These are phyloP conservation scores for Cryphonectria nitschkei DNA, from an alignment of 2,329 filamentous ascomycete species.

Conservation along the genomic window DNA sequence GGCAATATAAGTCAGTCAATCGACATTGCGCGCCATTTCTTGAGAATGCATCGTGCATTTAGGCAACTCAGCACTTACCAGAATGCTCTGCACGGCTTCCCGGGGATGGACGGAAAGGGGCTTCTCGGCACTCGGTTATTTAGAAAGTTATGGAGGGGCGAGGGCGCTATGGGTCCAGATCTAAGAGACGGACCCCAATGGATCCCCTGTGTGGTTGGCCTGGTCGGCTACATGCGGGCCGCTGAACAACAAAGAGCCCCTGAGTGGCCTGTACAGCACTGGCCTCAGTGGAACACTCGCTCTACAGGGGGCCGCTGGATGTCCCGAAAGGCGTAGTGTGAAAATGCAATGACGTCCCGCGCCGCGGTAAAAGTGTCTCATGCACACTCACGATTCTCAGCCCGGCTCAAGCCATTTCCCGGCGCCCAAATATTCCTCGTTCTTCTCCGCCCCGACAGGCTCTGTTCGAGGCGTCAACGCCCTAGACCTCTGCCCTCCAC, in stretches of 20 bases:
- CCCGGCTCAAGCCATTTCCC: constrained; percentile 13
- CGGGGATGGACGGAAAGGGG: constrained; percentile 6
- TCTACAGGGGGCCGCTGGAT: background rate
- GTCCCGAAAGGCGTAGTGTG: background rate
- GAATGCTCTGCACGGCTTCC: background rate
- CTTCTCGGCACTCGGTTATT: constrained; percentile 21
- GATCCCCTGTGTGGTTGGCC: constrained; percentile 9
- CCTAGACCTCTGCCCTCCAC: background rate
- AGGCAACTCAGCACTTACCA: background rate
- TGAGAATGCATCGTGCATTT: background rate
- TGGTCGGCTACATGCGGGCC: constrained; percentile 17
- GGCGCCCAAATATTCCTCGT: constrained; percentile 4
- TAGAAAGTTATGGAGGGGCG: background rate
- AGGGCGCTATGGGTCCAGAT: constrained; percentile 1
- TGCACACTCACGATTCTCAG: constrained; percentile 5
- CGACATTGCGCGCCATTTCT: background rate
- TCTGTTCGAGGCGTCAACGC: background rate
- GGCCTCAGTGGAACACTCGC: background rate
- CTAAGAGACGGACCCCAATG: constrained; percentile 11
- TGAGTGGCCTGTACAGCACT: constrained; percentile 16
- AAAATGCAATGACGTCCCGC: constrained; percentile 25
- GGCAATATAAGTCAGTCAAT: background rate
- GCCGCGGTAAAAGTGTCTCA: background rate
- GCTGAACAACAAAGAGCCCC: constrained; percentile 26
- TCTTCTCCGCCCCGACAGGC: background rate